Percentiles rank a stretch among this genome's conserved stretches.
Conservation (phyloP, 1,284 basidiomycete species). For the Agroathelia rolfsii region DNA sequence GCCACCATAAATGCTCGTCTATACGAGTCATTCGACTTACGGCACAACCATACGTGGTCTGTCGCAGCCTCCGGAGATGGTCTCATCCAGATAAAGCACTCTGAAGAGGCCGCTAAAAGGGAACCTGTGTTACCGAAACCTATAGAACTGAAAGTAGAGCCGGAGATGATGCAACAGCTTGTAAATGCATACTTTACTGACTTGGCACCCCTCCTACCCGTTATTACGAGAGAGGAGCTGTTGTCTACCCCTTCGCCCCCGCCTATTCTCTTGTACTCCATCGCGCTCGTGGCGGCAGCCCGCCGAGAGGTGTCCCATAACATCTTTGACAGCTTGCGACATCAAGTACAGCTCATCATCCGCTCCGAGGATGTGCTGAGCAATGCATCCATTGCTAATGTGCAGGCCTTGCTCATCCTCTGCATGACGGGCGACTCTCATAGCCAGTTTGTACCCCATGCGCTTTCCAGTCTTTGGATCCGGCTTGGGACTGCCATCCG, state of each 20-base stretch:
- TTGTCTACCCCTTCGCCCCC: constrained; percentile 63
- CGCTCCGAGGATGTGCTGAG: constrained; percentile 86
- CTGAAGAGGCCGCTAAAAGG: constrained; percentile 40
- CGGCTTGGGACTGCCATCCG: constrained; percentile 71
- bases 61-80: constrained; percentile 78
- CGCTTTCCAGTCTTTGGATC: constrained; percentile 70
- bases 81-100: constrained; percentile 77
- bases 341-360: constrained; percentile 78
- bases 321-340: constrained; percentile 78
- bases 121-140: constrained; percentile 47
- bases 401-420: constrained; percentile 82
- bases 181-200: constrained; percentile 89
- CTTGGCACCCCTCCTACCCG: constrained; percentile 77
- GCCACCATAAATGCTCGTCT: constrained; percentile 72
- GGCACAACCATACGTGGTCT: constrained; percentile 78
- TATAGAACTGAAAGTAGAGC: constrained; percentile 59
- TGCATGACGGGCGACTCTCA: constrained; percentile 75
- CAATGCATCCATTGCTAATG: constrained; percentile 77
- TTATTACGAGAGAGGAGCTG: constrained; percentile 84
- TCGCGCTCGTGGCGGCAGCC: constrained; percentile 86
- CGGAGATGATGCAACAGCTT: constrained; percentile 73
- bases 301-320: constrained; percentile 75
- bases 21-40: constrained; percentile 81
- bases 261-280: constrained; percentile 81
- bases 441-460: constrained; percentile 68